Base-by-base conservation (phyloP, 2,329 filamentous ascomycete species). In the Ophiostoma piceae region DNA sequence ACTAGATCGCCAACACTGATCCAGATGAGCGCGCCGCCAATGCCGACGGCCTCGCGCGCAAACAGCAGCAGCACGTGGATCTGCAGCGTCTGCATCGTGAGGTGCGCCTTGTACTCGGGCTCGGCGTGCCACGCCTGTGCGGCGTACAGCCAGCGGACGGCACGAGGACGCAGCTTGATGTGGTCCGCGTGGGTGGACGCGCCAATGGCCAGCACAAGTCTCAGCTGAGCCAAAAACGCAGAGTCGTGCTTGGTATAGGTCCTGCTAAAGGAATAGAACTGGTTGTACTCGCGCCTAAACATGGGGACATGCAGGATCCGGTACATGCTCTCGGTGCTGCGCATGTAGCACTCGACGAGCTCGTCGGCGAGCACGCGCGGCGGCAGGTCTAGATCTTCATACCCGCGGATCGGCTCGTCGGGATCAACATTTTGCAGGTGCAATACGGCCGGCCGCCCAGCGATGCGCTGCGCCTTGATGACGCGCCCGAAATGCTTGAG, bases 301-400 rank as follows among this genome's bases (percentile, higher is more conserved):
- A 82, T 83, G 0, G 87, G 86, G 0, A 85, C 75, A 74, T 90
- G 84, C 14, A 90, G 71, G 35, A 90, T 81, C 1, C 87, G 82
- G 72, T 84, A 82, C 16, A 84, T 81, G 2, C 83, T 83, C 73
- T 89, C 86, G 60, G 85, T 82, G 1, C 83, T 83, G 66, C 84
- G 78, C 26, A 89, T 76, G 76, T 88, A 88, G 37, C 79, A 77
- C 8, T 82, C 79, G 11, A 88, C 77, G 0, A 88, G 79, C 68
- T 81, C 76, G 71, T 88, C 84, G 0, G 84, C 81, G 0, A 86
- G 71, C 0, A 77, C 76, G n/a, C 77, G 76, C 0, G 76, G 62
- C 0, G 82, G 81, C 26, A 70, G n/a, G 19, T 54, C 65, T 7
- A 83, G 78, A 8, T 77, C 76, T 35, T 76, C 74, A 9, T 82